Base-by-base conservation (phyloP, 2,329 filamentous ascomycete genomes). In the Pseudohalonectria lignicola region DNA sequence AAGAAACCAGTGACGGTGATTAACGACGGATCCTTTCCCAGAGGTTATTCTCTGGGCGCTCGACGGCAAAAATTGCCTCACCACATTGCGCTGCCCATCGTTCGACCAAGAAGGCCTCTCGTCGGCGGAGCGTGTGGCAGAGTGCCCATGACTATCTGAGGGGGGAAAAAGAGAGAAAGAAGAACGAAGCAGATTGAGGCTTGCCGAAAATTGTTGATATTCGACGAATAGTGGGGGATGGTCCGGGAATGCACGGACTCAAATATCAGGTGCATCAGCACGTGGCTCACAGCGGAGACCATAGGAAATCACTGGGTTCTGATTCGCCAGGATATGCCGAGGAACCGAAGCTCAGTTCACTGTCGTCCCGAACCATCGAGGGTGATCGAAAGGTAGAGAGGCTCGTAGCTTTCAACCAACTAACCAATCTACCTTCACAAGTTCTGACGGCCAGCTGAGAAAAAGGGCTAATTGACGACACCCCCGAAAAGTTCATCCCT, bases 141-240 rank as follows among this genome's bases (percentile, higher is more conserved):
- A 60, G 61, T 56, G 58, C 62, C 64, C 66, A 62, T 66, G 56
- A 44, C 65, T 74, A 71, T 71, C 66, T 72, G 61, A 60, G 57
- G 53, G 58, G 54, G 54, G 44, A 52, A 48, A 49, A 48, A 44
- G 45, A 41, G 38, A 39, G 29, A 44, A 40, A 39, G 43, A 42
- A 17, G 35, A 39, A 17, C 3, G 8, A 15, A 12, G 2, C 33
- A 15, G 8, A 30, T 13, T 3, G 31, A 16, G 18, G 19, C n/a
- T n/a, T 13, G 19, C 26, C 39, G 41, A 18, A 11, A 13, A 9
- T 9, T 31, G 17, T 31, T 31, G 16, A 17, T 31, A 9, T 31
- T 18, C 30, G 13, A 18, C 15, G 13, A 18, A 15, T 18, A 5
- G 16, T 15, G 3, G 4, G 16, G 4, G 30, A 17, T 15, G 30